These are phyloP conservation scores for Chamaecyparis obtusa DNA, from an alignment of 75 land plant species.

Conservation along the genomic window DNA sequence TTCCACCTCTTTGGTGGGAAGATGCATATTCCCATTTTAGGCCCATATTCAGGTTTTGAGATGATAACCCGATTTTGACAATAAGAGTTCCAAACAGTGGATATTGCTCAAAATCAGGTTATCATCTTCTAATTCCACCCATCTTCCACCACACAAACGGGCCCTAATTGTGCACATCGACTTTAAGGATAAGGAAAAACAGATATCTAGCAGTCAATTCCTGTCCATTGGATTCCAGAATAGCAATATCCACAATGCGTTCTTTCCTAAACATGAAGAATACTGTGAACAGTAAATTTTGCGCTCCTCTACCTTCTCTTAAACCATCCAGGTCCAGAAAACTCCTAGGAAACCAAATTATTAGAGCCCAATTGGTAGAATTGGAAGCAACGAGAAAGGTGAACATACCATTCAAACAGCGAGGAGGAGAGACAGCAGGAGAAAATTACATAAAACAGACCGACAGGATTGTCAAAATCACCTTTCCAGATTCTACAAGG, in stretches of 20 bases:
- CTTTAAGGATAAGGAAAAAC: neutral
- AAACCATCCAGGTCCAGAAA: neutral
- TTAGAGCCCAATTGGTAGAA: constrained; percentile 20
- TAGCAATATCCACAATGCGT: neutral
- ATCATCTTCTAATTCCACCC: no score
- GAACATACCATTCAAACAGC: constrained; percentile 24
- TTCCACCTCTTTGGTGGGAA: no score
- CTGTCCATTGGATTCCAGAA: neutral
- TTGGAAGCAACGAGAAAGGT: constrained; percentile 39
- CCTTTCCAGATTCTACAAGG: constrained; percentile 46
- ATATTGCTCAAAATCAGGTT: no score
- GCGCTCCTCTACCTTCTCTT: neutral
- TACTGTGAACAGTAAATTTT: neutral
- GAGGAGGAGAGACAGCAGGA: constrained; percentile 16
- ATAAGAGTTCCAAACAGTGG: no score
- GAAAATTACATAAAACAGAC: constrained; percentile 34
- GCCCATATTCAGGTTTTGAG: no score
- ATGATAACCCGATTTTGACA: no score
- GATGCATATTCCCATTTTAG: no score
- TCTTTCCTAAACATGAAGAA: neutral
- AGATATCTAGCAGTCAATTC: neutral
- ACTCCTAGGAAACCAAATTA: neutral
- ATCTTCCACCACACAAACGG: no score
- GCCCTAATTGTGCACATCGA: neutral
- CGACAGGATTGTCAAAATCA: constrained; percentile 37